Evolutionary conservation across 2,329 filamentous ascomycete species (phyloP).

Genomic region (Neofusicoccum parvum): DNA sequence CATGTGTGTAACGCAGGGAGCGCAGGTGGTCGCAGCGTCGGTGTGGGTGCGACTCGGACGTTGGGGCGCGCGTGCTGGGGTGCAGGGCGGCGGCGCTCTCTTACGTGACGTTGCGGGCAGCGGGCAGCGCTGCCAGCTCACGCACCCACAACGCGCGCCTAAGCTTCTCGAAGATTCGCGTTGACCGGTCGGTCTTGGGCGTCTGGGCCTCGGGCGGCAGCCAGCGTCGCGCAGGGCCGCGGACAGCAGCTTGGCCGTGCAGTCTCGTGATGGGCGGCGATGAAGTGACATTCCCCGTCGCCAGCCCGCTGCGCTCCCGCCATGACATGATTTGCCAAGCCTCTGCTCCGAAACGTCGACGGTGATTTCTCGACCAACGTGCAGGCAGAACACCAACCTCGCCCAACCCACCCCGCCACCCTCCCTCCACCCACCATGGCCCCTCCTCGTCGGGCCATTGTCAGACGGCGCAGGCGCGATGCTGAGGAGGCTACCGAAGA

Average conservation of each 20-base stretch:
- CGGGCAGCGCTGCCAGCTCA: slow-evolving; percentile 10
- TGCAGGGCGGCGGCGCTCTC: slow-evolving; percentile 1
- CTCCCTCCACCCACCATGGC: slow-evolving; percentile 34
- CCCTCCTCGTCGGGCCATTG: slow-evolving; percentile 36
- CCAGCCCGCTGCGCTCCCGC: slow-evolving; percentile 13
- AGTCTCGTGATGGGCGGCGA: slow-evolving; percentile 13
- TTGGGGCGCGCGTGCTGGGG: slow-evolving; percentile 17
- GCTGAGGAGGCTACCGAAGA: slow-evolving; percentile 48
- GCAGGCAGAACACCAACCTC: slow-evolving; percentile 21
- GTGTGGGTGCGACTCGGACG: slow-evolving; percentile 1
- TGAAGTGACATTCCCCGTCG: slow-evolving; percentile 17
- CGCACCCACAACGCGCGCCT: slow-evolving; percentile 13
- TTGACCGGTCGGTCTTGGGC: slow-evolving; percentile 13
- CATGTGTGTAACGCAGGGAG: slow-evolving; percentile 3
- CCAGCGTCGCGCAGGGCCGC: not conserved
- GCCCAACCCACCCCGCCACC: slow-evolving; percentile 18
- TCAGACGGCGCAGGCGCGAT: slow-evolving; percentile 41
- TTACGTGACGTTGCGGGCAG: slow-evolving; percentile 4
- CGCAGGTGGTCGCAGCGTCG: not conserved
- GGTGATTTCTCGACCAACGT: slow-evolving; percentile 20
- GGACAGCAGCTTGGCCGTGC: slow-evolving; percentile 4
- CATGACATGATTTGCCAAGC: slow-evolving; percentile 22
- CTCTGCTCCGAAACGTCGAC: slow-evolving; percentile 18
- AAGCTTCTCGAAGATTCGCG: slow-evolving; percentile 17
- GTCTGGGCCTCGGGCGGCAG: not conserved